Base-by-base conservation (phyloP, 164 flowering plant genomes). In the Stephania yunnanensis region DNA sequence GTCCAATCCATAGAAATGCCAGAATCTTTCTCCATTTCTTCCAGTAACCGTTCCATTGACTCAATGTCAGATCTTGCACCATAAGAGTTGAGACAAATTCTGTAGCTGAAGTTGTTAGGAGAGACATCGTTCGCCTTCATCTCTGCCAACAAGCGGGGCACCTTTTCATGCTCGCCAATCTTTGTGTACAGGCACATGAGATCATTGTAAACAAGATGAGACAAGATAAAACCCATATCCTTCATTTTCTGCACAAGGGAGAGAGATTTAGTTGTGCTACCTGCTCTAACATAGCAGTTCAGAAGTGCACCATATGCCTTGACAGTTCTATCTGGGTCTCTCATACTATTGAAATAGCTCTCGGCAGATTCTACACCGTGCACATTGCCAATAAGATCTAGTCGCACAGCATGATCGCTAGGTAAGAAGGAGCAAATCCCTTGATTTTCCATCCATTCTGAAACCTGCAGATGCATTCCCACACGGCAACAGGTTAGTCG, bases 251-350 rank as follows among this genome's bases (percentile, higher is more conserved):
- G 80, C 67, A 86, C 74, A 81, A 81, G 92, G 29, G 83, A 67
- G n/a, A 87, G 71, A 48, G 92, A 74, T 78, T 86, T 87, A 15
- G 84, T 89, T 6, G 78, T 80, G 79, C 84, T 80, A 71, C 80
- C 80, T 77, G 85, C 88, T 67, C 91, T 84, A 19, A 82, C 91
- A 73, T 89, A 92, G 75, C 95, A 89, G 68, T 85, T 84, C 52
- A 90, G 85, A 13, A 92, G 93, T 73, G 94, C 93, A 55, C 95
- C 97, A 77, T 89, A 90, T 3, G 91, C 87, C 83, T 89, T 88
- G 0, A 75, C 82, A 25, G 75, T 90, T 79, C 86, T 89, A 15
- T 90, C 88, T 73, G 82, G 76, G 20, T 87, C 91, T 52, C 68
- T 79, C 80, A 90, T 74, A 66, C 69, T 78, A 68, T 81, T 76